Evolutionary conservation across 345 rosid genomes (phyloP), one percentile per base, ranked within the genome.

Genomic region (Excoecaria agallocha): DNA sequence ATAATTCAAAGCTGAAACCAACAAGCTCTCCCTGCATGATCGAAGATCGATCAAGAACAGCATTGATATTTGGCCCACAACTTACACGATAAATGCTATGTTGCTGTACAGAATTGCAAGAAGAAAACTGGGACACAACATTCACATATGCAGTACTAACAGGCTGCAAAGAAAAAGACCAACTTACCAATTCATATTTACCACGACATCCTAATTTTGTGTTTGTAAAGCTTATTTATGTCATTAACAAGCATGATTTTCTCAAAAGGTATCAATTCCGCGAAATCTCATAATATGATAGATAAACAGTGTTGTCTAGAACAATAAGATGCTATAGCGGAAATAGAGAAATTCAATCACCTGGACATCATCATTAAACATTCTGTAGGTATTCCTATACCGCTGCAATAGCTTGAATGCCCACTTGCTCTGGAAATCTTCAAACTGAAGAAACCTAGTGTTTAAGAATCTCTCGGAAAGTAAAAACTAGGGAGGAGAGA

Each of bases 341-440:
- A 15, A 59, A 70, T 52, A 82, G 58, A 74, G 65, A 71, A 74
- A 75, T 16, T 57, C 75, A 81, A 76, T 75, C 82, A 92, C 98
- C 98, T 95, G 98, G 82, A 95, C 99, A 86, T 95, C 99, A 86
- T 95, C 99, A 19, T 95, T 95, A 77, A 95, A 95, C 99, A 95
- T 95, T 79, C 98, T 87, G 73, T 91, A 88, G 38, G 81, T 77
- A 79, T 78, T 78, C 85, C 99, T 90, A 69, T 91, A 95, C 35
- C 96, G 86, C 89, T 91, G 98, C 87, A 95, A 83, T 77, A 95
- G 82, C 89, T 92, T 92, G 85, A 95, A 91, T 59, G 99, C 99
- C 99, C 99, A 95, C 85, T 95, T 95, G 92, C 99, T 95, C 84
- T 95, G 98, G 82, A 95, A 95, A 87, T 95, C 99, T 86, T 95